Evolutionary conservation across 768 basidiomycete species (phyloP), one percentile per base, ranked within the genome.

Genomic region (Rhizopogon salebrosus): DNA sequence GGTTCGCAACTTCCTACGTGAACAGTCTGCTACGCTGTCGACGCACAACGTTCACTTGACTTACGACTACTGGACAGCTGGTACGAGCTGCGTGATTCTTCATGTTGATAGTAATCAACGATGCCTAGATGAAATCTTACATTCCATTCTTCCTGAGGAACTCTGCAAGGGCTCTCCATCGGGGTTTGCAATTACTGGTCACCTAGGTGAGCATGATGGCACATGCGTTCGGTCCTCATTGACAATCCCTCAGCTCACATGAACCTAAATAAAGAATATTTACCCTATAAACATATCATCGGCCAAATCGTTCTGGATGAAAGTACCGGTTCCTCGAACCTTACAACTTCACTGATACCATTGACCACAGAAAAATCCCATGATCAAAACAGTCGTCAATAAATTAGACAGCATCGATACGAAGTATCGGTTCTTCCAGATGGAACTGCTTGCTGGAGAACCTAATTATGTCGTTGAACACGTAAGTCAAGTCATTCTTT

Each of bases 401-500:
- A 99, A 98, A 69, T 72, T 97, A 34, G 82, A 95, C 58, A 82
- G 70, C 36, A 98, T 98, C 50, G 83, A 93, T 62, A 83, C 76
- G 24, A 76, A 86, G 64, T 99, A 94, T 66, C 84, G 97, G 18
- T 87, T 94, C 58, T 99, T 99, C 68, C 78, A 89, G 60, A 98
- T 99, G 97, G 97, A 99, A 61, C 75, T 98, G 6, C 75, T 99
- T 37, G 97, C 95, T 0, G 97, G 97, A 1, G 88, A 95, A 53
- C 80, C 85, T 1, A 79, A 97, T 61, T 93, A 85, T 64, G 60
- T 93, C 22, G 94, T 98, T 5, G 82, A 89, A 61, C 89, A 92
- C 70, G 95, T 95, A 38, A 10, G 2, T 42, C n/a, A 27, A 41
- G 18, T 35, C 24, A 31, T 10, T 48, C 4, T 37, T 45, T 46